Percentiles rank a stretch among this genome's conserved stretches.
These are phyloP conservation scores for Gentiana straminea DNA, from an alignment of 257 asterid genomes.

Conservation along the genomic window DNA sequence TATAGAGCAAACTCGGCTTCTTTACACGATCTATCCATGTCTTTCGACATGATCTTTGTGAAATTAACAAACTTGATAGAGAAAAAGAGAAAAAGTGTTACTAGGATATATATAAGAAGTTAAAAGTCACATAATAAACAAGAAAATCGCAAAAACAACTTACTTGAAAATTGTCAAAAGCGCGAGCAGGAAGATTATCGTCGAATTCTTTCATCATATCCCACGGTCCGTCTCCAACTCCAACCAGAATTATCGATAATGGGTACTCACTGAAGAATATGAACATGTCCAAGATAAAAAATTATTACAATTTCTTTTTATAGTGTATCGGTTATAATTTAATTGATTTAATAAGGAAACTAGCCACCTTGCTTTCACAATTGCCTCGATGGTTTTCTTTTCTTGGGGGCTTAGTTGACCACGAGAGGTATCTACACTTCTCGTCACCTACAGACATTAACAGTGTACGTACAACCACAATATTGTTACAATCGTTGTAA, in stretches of 20 bases:
- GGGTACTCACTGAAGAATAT: slow-evolving; percentile 56
- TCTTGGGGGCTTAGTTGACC: slow-evolving; percentile 88
- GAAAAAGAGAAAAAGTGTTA: slow-evolving; percentile 1
- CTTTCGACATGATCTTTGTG: no score
- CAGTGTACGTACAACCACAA: no score
- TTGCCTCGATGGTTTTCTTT: slow-evolving; percentile 85
- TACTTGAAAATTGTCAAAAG: slow-evolving; percentile 87
- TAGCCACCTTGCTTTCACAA: slow-evolving; percentile 84
- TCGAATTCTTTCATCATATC: slow-evolving; percentile 94
- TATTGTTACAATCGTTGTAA: no score
- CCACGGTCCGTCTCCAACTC: slow-evolving; percentile 44
- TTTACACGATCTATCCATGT: slow-evolving; percentile 42
- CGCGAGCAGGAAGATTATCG: slow-evolving; percentile 85
- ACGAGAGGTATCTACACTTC: slow-evolving; percentile 75
- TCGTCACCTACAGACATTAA: slow-evolving; percentile 48
- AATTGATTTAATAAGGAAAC: not conserved
- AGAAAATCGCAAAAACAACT: slow-evolving; percentile 9
- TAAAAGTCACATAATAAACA: not conserved
- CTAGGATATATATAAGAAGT: not conserved
- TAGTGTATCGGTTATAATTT: not conserved
- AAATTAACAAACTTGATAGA: no score
- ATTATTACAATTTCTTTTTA: no score
- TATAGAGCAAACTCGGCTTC: slow-evolving; percentile 93
- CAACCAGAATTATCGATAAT: slow-evolving; percentile 54
- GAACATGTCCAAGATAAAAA: not conserved